Base-by-base conservation (phyloP, 2,329 filamentous ascomycete species). In the Alternaria ventricosa region DNA sequence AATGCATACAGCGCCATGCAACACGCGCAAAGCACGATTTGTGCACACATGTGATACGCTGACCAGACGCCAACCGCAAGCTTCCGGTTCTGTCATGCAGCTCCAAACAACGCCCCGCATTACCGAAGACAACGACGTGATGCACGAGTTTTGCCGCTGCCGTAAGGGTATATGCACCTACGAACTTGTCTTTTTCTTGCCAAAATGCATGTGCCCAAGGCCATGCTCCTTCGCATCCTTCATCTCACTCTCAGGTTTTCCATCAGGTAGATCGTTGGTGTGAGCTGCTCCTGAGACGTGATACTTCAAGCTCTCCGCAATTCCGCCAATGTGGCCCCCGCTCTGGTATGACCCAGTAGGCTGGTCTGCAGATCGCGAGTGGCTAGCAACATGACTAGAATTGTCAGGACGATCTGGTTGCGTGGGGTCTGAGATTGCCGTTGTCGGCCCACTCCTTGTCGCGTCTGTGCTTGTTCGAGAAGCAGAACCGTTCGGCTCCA, bases 231-330 rank as follows among this genome's bases (percentile, higher is more conserved):
- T 78, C 2, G 73, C 71, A 20, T 74, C 72, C 54, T 79, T 75
- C 70, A 81, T 71, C 50, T 83, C 74, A 8, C 75, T 71, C 64
- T 83, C 80, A 11, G 81, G 79, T 23, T 71, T 71, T 3, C 82
- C 82, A 41, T 75, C 82, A 0, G 82, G 82, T 5, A 83, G 71
- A n/a, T 81, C 78, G n/a, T 74, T 68, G 1, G 82, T 83, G 0
- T 76, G 76, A 11, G 80, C 70, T n/a, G 71, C 70, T 9, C 70
- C 71, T 27, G 72, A 73, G 7, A 72, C 63, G 28, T 74, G 72
- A 57, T 79, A 77, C 45, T 77, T 72, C 12, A 72, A 63, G 3
- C 76, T 71, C 18, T 69, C 67, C 12, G 76, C 68, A 30, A 73
- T 64, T 51, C 71, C 70, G 60, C 57, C 64, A n/a, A 68, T 55